Evolutionary conservation across 768 basidiomycete species (phyloP), one percentile per base, ranked within the genome.

Genomic region (Mrakia frigida): DNA sequence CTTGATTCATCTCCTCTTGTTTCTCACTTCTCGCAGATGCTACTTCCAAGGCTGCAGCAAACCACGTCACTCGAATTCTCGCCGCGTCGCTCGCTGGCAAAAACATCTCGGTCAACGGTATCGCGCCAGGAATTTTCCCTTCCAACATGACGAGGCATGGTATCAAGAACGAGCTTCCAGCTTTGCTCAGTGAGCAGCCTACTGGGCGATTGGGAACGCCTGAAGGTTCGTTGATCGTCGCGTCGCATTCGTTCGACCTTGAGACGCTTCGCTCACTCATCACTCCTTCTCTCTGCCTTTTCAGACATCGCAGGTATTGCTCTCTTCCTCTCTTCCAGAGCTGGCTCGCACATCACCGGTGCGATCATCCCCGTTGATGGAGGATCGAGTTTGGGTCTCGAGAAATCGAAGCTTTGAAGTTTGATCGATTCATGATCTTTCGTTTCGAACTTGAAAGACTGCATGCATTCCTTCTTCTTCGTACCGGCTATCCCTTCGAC

Each of bases 131-230:
- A 2, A 83, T 92, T 18, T 94, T 91, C 84, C 91, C 90, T 0
- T 90, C 90, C 68, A 92, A 90, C 84, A 93, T 94, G 92, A 92
- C 92, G 1, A 88, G 90, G 0, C 92, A 85, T 68, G 90, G 88
- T 4, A 84, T 92, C 79, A 87, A 88, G 79, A 85, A 81, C 1
- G 83, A 83, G 2, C 87, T 88, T 75, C 86, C 87, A 33, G 83
- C 80, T 9, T 86, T 91, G 77, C 85, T 85, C 56, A 81, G 85
- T 6, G 46, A 65, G 0, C 81, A 80, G 23, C 90, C 92, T 77
- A 91, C 91, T 33, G 89, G 73, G 6, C 52, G 77, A 37, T 39
- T 77, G 23, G 77, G 72, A 23, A 70, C 56, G n/a, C 23, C 61
- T 2, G 77, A 73, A 50, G 76, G 76, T 88, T 53, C 52, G 52